These are phyloP conservation scores for Hypoxylon perforatum DNA, from an alignment of 495 filamentous ascomycete species.

Conservation along the genomic window DNA sequence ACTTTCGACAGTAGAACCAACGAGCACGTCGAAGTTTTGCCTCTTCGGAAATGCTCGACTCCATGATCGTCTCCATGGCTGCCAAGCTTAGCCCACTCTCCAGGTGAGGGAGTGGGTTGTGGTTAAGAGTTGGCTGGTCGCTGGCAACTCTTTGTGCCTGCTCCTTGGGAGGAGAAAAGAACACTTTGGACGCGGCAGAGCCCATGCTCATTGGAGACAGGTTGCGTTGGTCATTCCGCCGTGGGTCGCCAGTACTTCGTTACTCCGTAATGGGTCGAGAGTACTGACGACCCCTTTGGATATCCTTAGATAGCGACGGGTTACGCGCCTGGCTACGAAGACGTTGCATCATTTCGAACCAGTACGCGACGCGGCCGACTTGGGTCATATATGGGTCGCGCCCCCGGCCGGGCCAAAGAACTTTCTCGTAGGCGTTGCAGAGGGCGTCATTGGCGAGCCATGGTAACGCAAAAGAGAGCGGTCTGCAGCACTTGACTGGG, in stretches of 20 bases:
- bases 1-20: constrained; percentile 48
- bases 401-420: background rate
- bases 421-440: background rate
- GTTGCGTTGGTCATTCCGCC: too few relatives aligned
- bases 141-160: constrained; percentile 11
- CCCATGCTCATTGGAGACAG: too few relatives aligned
- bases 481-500: background rate
- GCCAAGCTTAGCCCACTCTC: constrained; percentile 20
- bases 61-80: constrained; percentile 21
- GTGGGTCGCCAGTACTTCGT: too few relatives aligned
- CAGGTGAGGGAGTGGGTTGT: constrained; percentile 15
- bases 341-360: too few relatives aligned
- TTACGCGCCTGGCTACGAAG: too few relatives aligned
- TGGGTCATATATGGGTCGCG: too few relatives aligned
- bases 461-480: background rate
- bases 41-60: constrained; percentile 43
- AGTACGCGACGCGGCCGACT: too few relatives aligned
- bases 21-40: constrained; percentile 33
- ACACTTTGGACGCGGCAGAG: background rate
- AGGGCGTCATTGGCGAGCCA: background rate
- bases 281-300: too few relatives aligned
- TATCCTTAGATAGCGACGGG: too few relatives aligned
- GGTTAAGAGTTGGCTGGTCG: constrained; percentile 19
- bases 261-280: too few relatives aligned
- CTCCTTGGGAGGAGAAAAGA: background rate